phyloP scores from a whole-genome alignment of 768 basidiomycete species.

The Tricholoma saponaceum region DNA sequence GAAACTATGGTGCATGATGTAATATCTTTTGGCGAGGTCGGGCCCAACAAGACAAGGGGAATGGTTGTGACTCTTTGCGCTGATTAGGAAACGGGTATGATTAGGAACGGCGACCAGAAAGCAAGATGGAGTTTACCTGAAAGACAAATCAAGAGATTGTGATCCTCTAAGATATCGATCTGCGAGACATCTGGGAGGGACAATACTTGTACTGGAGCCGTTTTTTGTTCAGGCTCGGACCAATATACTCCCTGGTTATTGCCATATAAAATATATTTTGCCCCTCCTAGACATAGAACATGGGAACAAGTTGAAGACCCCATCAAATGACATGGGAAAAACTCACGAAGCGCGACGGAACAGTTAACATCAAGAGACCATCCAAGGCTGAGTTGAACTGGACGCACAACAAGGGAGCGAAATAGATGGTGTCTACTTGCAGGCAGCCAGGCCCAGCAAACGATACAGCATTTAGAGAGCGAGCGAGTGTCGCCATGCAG shows the following conservation, averaged over 20 bases:
- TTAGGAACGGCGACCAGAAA: background rate
- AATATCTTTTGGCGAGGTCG: background rate
- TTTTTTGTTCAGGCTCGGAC: background rate
- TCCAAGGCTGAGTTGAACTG: conserved; percentile 1
- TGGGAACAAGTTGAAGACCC: background rate
- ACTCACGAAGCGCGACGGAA: conserved; percentile 8
- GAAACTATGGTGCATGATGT: conserved; percentile 10
- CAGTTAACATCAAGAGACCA: conserved; percentile 5
- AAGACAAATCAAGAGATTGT: conserved; percentile 69
- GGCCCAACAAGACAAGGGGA: conserved; percentile 2
- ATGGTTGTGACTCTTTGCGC: conserved; percentile 8
- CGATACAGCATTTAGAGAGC: conserved; percentile 17
- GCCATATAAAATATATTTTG: conserved; percentile 10
- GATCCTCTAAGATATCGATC: conserved; percentile 74
- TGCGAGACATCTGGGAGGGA: conserved; percentile 47
- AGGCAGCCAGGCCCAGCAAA: conserved; percentile 21
- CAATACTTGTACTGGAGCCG: conserved; percentile 5
- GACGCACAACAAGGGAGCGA: conserved; percentile 5
- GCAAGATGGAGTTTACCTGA: conserved; percentile 41
- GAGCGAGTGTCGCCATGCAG: conserved; percentile 8
- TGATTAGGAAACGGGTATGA: background rate
- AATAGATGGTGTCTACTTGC: conserved; percentile 12
- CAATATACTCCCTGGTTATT: conserved; percentile 11
- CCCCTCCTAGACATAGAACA: background rate
- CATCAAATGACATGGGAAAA: too few species aligned